Conservation (phyloP, 495 filamentous ascomycete genomes). For the Hyaloscypha bicolor region DNA sequence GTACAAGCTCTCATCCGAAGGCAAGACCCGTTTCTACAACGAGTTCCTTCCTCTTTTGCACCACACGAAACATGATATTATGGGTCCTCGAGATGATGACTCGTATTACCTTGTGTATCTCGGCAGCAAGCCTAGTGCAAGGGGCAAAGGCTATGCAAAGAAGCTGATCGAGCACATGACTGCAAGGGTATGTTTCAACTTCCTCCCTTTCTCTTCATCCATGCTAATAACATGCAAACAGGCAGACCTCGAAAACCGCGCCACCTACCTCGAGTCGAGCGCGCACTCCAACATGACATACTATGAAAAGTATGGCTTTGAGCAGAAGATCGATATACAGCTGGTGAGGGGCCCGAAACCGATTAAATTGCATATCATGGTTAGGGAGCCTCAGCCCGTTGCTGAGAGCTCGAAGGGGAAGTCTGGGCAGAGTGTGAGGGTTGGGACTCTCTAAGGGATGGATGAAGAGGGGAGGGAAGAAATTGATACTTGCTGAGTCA, state of each 20-base stretch:
- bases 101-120: conserved; percentile 80
- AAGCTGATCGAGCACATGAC: conserved; percentile 69
- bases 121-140: conserved; percentile 65
- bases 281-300: conserved; percentile 64
- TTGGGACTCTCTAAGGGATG: conserved; percentile 3
- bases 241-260: conserved; percentile 65
- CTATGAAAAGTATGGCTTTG: conserved; percentile 73
- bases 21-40: conserved; percentile 68
- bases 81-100: conserved; percentile 64
- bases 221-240: conserved; percentile 32
- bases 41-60: conserved; percentile 79
- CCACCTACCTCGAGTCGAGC: conserved; percentile 77
- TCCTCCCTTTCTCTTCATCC: conserved; percentile 8
- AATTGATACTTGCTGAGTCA: neutral
- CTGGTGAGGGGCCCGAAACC: conserved; percentile 59
- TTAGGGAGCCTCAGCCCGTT: conserved; percentile 55
- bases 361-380: conserved; percentile 76
- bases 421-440: conserved; percentile 15
- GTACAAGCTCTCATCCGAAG: conserved; percentile 71
- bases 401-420: conserved; percentile 21
- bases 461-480: neutral
- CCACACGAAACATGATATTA: conserved; percentile 64
- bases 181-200: conserved; percentile 50
- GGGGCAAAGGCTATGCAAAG: conserved; percentile 69
- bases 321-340: conserved; percentile 56